Evolutionary conservation across 331 rosid genomes (phyloP).

Genomic region (Spiraea crenata): DNA sequence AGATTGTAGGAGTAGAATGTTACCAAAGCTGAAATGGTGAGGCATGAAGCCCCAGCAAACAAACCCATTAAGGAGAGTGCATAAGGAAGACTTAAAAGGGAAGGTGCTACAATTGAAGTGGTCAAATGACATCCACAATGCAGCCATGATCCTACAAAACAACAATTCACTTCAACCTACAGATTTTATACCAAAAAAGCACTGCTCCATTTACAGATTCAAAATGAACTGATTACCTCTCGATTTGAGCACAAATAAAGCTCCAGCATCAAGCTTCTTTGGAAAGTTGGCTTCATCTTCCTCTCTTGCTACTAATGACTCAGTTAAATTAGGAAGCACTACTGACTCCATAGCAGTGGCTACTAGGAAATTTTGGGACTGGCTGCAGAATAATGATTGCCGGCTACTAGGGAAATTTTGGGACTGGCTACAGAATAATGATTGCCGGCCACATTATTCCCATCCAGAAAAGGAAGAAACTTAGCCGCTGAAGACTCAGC

Average conservation of each 20-base stretch:
- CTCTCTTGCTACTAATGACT: conserved; percentile 7
- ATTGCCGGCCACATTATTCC: background rate
- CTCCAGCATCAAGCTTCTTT: conserved; percentile 63
- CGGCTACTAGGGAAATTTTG: no score
- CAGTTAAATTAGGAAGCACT: background rate
- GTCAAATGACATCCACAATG: conserved; percentile 85
- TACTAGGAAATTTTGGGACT: conserved; percentile 11
- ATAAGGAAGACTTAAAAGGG: conserved; percentile 59
- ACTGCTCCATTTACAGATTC: no score
- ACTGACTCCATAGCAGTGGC: background rate
- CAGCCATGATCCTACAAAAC: conserved; percentile 61
- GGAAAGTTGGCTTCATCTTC: conserved; percentile 28
- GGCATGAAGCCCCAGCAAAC: conserved; percentile 62
- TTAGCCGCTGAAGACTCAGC: no score
- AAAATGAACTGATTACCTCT: conserved; percentile 34
- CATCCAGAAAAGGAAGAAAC: background rate
- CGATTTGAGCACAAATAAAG: conserved; percentile 69
- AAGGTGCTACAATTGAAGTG: conserved; percentile 70
- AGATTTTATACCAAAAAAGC: no score
- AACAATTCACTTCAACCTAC: background rate
- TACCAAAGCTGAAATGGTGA: conserved; percentile 33
- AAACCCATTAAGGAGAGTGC: conserved; percentile 63
- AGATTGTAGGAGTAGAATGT: conserved; percentile 83
- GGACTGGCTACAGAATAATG: no score
- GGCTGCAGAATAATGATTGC: background rate